Conservation (phyloP, 805 yeast genomes). For the Wickerhamiella spandovensis region DNA sequence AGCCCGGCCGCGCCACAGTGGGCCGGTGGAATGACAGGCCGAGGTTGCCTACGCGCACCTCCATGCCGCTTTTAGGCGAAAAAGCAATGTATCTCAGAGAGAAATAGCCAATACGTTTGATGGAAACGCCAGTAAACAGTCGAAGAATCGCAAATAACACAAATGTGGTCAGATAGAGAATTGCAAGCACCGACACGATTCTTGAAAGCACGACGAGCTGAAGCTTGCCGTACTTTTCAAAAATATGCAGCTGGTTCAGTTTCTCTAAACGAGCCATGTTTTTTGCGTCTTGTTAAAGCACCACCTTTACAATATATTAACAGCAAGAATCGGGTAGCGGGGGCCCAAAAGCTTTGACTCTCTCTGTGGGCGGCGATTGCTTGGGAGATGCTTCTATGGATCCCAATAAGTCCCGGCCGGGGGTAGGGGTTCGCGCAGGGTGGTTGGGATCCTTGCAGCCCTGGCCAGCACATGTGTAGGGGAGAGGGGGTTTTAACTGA, state of each 20-base stretch:
- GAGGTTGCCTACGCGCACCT: conserved; percentile 23
- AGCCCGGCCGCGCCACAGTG: conserved; percentile 29
- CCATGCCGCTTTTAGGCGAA: conserved; percentile 24
- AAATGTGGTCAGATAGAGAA: conserved; percentile 23
- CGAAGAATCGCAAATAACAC: conserved; percentile 27
- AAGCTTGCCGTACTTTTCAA: conserved; percentile 15
- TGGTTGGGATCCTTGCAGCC: background rate
- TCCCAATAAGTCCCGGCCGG: background rate
- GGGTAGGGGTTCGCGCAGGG: background rate
- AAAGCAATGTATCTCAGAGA: conserved; percentile 26
- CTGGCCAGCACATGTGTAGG: background rate
- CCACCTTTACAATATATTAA: too few relatives aligned
- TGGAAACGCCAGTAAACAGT: conserved; percentile 29
- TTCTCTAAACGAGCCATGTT: background rate
- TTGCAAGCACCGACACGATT: conserved; percentile 11
- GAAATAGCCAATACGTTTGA: conserved; percentile 30
- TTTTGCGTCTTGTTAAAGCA: too few relatives aligned
- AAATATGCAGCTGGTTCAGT: conserved; percentile 3
- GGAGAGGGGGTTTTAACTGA: background rate
- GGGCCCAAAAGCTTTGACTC: background rate
- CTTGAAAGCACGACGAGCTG: conserved; percentile 18
- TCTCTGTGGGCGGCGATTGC: background rate
- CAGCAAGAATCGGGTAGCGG: too few relatives aligned
- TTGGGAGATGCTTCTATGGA: background rate
- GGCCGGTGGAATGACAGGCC: conserved; percentile 29